Base-by-base conservation (phyloP, 768 basidiomycete genomes). In the Naematelia aurantialba region DNA sequence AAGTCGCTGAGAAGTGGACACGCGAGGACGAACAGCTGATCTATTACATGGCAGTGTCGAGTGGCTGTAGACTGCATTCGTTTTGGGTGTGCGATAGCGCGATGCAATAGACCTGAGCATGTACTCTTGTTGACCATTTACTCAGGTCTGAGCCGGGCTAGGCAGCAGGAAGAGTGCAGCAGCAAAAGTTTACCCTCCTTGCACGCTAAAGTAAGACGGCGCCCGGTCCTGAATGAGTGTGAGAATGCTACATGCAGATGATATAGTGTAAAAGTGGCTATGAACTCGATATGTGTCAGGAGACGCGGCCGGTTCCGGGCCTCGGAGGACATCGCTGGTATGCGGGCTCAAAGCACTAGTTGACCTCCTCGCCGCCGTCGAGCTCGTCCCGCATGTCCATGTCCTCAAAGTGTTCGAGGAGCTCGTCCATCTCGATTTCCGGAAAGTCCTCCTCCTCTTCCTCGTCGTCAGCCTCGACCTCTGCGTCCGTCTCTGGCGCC, bases 361-460 rank as follows among this genome's bases (percentile, higher is more conserved):
- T 14, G 39, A 61, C 63, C 34, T 65, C 62, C 52, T 51, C 47
- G 25, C 56, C 60, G 3, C 62, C 65, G 14, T 59, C 64, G 4
- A 58, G 50, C 54, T 69, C 72, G 51, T 72, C 73, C 46, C 50
- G 55, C 63, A 96, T 81, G 8, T 86, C 89, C 86, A 97, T 83
- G 77, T 90, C 90, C 66, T 96, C 91, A 67, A 96, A 91, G 75
- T 88, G 85, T 59, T 96, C 91, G 69, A 97, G 77, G 62, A 97
- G 76, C 78, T 97, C 92, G 65, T 91, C 85, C 69, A 94, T 74
- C 59, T 82, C 81, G 45, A 97, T 81, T 44, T 91, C 88, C 0
- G 91, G 92, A 85, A 96, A 94, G 76, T 93, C 91, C 73, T 92
- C 92, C 3, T 84, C 86, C 60, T 84, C 87, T 30, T 75, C 76